Conservation (phyloP, 1,284 basidiomycete genomes). For the Porodaedalea pini region DNA sequence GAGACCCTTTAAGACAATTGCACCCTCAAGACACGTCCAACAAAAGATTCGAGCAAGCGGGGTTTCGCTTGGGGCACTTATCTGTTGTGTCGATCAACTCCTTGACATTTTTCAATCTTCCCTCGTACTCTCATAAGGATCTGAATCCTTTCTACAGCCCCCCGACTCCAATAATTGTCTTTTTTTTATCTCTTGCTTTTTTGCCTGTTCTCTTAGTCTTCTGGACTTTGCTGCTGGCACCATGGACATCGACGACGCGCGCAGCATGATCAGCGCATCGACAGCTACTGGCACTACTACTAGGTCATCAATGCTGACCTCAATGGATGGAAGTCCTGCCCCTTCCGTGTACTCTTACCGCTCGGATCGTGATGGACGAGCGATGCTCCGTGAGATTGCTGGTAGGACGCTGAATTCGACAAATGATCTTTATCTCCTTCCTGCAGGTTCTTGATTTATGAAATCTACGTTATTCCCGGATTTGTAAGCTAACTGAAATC, state of each 20-base stretch:
- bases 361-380: conserved; percentile 18
- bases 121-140: too few relatives aligned
- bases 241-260: conserved; percentile 14
- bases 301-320: conserved; percentile 12
- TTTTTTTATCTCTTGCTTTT: too few relatives aligned
- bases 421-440: conserved; percentile 22
- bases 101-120: too few relatives aligned
- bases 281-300: conserved; percentile 7
- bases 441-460: conserved; percentile 14
- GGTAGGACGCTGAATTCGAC: conserved; percentile 20
- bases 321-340: conserved; percentile 19
- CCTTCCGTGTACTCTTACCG: conserved; percentile 22
- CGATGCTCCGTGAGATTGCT: conserved; percentile 19
- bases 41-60: too few relatives aligned
- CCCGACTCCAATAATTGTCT: too few relatives aligned
- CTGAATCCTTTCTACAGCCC: too few relatives aligned
- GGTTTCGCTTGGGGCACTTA: too few relatives aligned
- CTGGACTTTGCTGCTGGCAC: not conserved
- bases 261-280: conserved; percentile 8
- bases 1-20: too few relatives aligned
- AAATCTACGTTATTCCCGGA: not conserved
- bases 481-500: not conserved
- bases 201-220: too few relatives aligned
- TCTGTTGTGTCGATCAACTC: too few relatives aligned
- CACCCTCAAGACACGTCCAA: too few relatives aligned